phyloP scores from a whole-genome alignment of 768 basidiomycete species.

The Boletus sp. region DNA sequence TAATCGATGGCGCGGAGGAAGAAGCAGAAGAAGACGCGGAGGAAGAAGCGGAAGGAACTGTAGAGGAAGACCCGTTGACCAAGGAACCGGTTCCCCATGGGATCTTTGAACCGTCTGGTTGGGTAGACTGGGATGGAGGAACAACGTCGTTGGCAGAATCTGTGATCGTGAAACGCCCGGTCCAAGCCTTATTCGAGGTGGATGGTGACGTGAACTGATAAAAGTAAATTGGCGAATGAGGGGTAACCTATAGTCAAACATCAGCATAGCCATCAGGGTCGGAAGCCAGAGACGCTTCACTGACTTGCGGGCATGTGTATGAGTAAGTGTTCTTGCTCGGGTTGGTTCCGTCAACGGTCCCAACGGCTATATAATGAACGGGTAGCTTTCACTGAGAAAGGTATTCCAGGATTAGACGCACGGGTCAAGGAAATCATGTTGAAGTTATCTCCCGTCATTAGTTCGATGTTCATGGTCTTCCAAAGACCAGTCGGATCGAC shows the following conservation, averaged over 20 bases:
- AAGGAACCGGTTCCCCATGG: slow-evolving; percentile 70
- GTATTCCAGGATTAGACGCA: slow-evolving; percentile 34
- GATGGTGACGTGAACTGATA: slow-evolving; percentile 64
- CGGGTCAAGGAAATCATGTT: slow-evolving; percentile 67
- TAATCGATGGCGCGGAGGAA: slow-evolving; percentile 2
- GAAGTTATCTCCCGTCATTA: slow-evolving; percentile 78
- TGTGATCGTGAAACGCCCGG: slow-evolving; percentile 75
- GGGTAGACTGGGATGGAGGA: slow-evolving; percentile 49
- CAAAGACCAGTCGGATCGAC: slow-evolving; percentile 59
- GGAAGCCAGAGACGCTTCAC: slow-evolving; percentile 12
- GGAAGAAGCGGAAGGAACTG: slow-evolving; percentile 20
- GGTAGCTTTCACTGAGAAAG: not conserved
- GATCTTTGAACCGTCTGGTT: slow-evolving; percentile 50
- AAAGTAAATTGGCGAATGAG: slow-evolving; percentile 73
- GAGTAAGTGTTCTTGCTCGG: slow-evolving; percentile 42
- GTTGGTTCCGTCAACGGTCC: slow-evolving; percentile 62
- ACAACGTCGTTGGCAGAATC: slow-evolving; percentile 44
- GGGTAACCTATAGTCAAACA: slow-evolving; percentile 46
- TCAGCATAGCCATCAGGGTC: not conserved
- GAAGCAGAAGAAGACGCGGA: not conserved
- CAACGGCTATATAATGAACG: slow-evolving; percentile 48
- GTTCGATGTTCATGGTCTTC: slow-evolving; percentile 70
- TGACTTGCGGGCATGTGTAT: slow-evolving; percentile 67
- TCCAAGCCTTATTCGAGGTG: slow-evolving; percentile 52
- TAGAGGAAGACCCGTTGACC: slow-evolving; percentile 40